phyloP scores from a whole-genome alignment of 192 early-diverging fungal genomes.

The Oehlia diaphana region DNA sequence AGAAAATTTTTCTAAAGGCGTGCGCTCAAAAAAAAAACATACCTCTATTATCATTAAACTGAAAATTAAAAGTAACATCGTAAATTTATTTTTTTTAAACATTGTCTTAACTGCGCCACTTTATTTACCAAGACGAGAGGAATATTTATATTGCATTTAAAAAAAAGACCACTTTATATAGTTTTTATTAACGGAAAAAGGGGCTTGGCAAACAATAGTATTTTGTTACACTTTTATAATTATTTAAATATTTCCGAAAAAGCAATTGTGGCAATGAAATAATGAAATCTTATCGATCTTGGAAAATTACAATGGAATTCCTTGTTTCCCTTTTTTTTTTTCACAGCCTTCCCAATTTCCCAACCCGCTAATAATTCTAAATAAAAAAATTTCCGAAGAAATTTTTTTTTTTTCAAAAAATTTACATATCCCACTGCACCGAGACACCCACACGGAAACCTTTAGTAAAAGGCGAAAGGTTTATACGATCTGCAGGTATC shows the following conservation, averaged over 20 bases:
- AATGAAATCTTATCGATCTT: background rate
- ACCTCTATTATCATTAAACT: background rate
- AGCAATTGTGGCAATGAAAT: no score
- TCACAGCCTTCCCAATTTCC: background rate
- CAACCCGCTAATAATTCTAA: background rate
- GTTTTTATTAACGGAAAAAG: no score
- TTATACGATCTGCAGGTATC: constrained; percentile 1
- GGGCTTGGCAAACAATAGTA: no score
- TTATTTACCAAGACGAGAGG: background rate
- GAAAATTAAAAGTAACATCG: background rate
- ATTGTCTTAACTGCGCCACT: background rate
- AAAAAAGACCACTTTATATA: no score
- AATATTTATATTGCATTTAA: background rate
- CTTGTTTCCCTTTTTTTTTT: background rate
- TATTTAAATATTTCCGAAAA: no score
- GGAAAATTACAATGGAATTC: background rate
- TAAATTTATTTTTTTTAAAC: background rate
- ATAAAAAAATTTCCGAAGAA: background rate
- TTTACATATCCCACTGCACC: background rate
- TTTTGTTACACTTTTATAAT: no score
- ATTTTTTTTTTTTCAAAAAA: background rate
- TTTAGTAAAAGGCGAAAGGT: constrained; percentile 1
- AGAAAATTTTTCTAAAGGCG: no score
- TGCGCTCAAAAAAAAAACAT: no score
- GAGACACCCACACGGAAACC: background rate